Evolutionary conservation across 768 basidiomycete species (phyloP).

Genomic region (Boletus reticuloceps): DNA sequence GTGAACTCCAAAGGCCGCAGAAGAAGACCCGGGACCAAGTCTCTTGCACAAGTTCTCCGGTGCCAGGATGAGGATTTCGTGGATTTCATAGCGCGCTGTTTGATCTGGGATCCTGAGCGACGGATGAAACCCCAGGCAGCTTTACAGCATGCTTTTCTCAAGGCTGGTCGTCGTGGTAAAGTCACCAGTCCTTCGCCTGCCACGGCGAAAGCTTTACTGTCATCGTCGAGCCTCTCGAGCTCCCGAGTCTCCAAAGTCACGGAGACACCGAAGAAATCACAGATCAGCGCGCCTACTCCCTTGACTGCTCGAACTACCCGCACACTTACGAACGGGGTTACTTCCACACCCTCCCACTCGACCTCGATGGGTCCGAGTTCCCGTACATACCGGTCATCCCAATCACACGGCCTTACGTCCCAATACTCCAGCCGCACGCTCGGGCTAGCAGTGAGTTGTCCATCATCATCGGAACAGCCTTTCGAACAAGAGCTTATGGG

Average conservation of each 20-base stretch:
- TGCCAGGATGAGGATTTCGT: slow-evolving; percentile 94
- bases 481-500: slow-evolving; percentile 37
- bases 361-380: slow-evolving; percentile 59
- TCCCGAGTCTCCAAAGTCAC: slow-evolving; percentile 54
- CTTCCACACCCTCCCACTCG: slow-evolving; percentile 59
- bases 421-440: slow-evolving; percentile 76
- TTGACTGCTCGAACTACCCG: slow-evolving; percentile 75
- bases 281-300: slow-evolving; percentile 87
- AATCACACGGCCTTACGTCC: slow-evolving; percentile 66
- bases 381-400: slow-evolving; percentile 65
- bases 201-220: slow-evolving; percentile 53
- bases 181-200: slow-evolving; percentile 40
- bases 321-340: slow-evolving; percentile 45
- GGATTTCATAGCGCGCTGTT: slow-evolving; percentile 95
- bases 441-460: slow-evolving; percentile 62
- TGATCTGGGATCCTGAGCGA: slow-evolving; percentile 98
- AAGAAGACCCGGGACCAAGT: slow-evolving; percentile 88
- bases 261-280: slow-evolving; percentile 84
- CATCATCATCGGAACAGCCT: slow-evolving; percentile 34
- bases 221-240: slow-evolving; percentile 52
- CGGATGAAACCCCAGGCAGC: slow-evolving; percentile 93
- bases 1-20: slow-evolving; percentile 96
- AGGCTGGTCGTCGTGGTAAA: slow-evolving; percentile 59
- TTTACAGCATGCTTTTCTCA: slow-evolving; percentile 86
- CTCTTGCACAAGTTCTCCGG: slow-evolving; percentile 82